Conservation (phyloP, 1,139 yeast species). For the Hyphopichia burtonii region DNA sequence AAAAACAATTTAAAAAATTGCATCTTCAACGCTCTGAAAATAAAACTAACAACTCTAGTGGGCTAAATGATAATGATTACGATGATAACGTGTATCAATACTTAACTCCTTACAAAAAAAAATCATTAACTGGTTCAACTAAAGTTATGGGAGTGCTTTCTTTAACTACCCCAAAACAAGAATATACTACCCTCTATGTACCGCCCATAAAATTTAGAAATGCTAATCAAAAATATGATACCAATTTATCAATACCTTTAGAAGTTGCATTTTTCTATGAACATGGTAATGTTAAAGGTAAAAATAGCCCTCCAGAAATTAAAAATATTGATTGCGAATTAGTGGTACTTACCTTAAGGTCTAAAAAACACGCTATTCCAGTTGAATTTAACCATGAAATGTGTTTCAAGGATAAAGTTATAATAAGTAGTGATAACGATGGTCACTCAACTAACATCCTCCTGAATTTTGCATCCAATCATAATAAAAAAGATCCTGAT, state of each 20-base stretch:
- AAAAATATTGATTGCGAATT: constrained; percentile 34
- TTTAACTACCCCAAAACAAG: constrained; percentile 35
- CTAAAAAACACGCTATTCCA: constrained; percentile 38
- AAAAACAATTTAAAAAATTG: constrained; percentile 12
- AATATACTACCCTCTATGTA: constrained; percentile 28
- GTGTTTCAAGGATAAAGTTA: constrained; percentile 30
- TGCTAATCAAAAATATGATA: constrained; percentile 11
- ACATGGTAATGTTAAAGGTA: constrained; percentile 6
- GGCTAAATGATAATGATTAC: constrained; percentile 3
- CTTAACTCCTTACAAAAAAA: constrained; percentile 33
- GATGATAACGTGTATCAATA: constrained; percentile 32
- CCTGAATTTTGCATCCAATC: background rate
- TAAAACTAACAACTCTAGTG: constrained; percentile 1
- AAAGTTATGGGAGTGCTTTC: constrained; percentile 35
- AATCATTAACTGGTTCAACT: constrained; percentile 34
- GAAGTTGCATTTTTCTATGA: constrained; percentile 33
- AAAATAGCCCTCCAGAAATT: constrained; percentile 23
- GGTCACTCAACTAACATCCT: background rate
- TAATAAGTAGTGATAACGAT: constrained; percentile 14
- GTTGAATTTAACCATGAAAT: constrained; percentile 43
- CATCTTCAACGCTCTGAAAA: background rate
- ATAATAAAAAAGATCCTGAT: constrained; percentile 18
- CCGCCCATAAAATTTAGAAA: constrained; percentile 32
- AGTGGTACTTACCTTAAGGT: constrained; percentile 35
- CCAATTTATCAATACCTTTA: constrained; percentile 32